Base-by-base conservation (phyloP, 2,329 filamentous ascomycete species). In the Xylariaceae sp. region DNA sequence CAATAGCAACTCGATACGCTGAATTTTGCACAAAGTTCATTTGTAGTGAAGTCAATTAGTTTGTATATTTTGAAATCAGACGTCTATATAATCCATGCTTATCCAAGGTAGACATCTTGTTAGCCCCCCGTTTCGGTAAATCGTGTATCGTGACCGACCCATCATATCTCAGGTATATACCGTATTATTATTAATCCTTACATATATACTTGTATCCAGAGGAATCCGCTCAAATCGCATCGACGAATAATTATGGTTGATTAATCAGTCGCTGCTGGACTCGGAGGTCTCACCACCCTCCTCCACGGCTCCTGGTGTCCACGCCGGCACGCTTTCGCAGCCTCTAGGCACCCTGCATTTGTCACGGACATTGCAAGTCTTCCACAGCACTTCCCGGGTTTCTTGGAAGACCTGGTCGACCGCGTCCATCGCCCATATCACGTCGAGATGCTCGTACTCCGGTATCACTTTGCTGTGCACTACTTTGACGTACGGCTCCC, bases 381-480 rank as follows among this genome's bases (percentile, higher is more conserved):
- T 87, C 93, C 93, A 97, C 12, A 97, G 73, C 14, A 96, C 88
- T 66, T 93, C 88, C 26, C 86, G 82, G 0, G 97, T 78, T 74
- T 96, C 93, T 54, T 78, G 81, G 4, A 93, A 95, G 0, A 97
- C 90, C 71, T 93, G 84, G 46, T 93, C 87, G 16, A 92, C 85
- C 0, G 87, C 86, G 68, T 97, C 92, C 80, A 97, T 91, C 0
- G 93, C 92, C 93, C 93, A 97, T 40, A 98, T 86, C 1, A 97
- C 91, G 74, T 97, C 93, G 3, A 98, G 81, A 74, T 98, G 93
- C 75, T 97, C 93, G 71, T 96, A 96, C 45, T 89, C 90, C 2
- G 90, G 86, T 43, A 97, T 89, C 20, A 96, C 79, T 70, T 91
- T 96, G 60, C 83, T 83, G 74, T 96, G 90, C 3, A 96, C 90